Evolutionary conservation across 371 early-diverging fungal species (phyloP).

Genomic region (Lichtheimia ramosa): DNA sequence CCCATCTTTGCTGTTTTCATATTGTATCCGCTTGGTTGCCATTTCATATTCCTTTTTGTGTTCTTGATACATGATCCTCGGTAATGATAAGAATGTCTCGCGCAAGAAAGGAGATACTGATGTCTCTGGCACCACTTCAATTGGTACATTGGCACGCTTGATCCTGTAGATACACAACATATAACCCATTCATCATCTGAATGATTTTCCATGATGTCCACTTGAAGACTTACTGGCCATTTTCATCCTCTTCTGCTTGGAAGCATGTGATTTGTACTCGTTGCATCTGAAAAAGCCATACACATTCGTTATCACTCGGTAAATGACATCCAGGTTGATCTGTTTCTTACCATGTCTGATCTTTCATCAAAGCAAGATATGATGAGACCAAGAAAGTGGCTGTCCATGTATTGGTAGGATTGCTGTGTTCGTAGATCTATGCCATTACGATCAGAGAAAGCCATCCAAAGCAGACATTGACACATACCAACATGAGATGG

Average conservation of each 20-base stretch:
- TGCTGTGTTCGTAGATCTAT: conserved; percentile 69
- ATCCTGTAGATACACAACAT: conserved; percentile 20
- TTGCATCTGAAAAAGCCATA: conserved; percentile 32
- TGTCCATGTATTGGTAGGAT: conserved; percentile 67
- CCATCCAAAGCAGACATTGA: background rate
- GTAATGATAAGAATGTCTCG: conserved; percentile 41
- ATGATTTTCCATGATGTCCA: background rate
- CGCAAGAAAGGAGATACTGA: conserved; percentile 26
- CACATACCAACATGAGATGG: conserved; percentile 69
- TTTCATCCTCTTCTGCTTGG: conserved; percentile 35
- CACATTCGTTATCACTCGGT: no score
- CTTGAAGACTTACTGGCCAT: conserved; percentile 17
- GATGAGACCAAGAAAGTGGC: conserved; percentile 70
- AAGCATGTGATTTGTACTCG: conserved; percentile 59
- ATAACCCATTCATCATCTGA: background rate
- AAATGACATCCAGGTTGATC: background rate
- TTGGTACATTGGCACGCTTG: conserved; percentile 38
- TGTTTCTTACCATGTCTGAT: conserved; percentile 40
- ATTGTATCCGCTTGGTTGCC: conserved; percentile 16
- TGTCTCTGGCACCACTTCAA: conserved; percentile 40
- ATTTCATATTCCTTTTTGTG: conserved; percentile 38
- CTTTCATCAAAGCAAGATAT: conserved; percentile 66
- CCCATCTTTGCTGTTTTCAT: conserved; percentile 23
- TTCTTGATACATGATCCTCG: conserved; percentile 53
- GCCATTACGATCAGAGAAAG: background rate